Evolutionary conservation across 306 rosid genomes (phyloP).

Genomic region (Quercus bicolor): DNA sequence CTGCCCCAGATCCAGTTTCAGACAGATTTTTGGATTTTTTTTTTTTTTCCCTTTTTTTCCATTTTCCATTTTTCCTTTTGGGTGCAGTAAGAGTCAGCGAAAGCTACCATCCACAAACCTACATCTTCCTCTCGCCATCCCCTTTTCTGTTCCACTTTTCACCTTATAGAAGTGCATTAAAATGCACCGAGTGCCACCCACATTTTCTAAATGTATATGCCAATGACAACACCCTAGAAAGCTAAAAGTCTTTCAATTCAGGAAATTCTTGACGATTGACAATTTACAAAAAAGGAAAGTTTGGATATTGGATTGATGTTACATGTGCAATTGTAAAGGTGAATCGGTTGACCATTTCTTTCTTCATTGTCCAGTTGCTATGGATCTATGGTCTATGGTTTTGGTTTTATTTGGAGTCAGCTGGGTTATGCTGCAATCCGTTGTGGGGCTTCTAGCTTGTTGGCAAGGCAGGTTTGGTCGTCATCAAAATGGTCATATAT

Average conservation of each 20-base stretch:
- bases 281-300: no score
- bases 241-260: not conserved
- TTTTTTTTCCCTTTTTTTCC: not conserved
- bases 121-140: not conserved
- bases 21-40: not conserved
- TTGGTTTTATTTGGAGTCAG: no score
- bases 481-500: no score
- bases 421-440: no score
- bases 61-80: not conserved
- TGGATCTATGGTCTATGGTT: no score
- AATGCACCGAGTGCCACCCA: not conserved
- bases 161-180: not conserved
- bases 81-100: not conserved
- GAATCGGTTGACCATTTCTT: no score
- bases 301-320: no score
- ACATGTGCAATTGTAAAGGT: no score
- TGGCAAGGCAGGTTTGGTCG: no score
- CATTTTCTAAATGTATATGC: not conserved
- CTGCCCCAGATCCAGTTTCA: not conserved
- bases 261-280: no score
- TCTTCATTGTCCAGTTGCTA: no score
- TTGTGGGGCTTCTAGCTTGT: no score
- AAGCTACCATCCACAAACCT: not conserved
- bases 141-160: not conserved
- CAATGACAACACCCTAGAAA: not conserved